phyloP scores from a whole-genome alignment of 345 rosid species.

The Kandelia obovata region DNA sequence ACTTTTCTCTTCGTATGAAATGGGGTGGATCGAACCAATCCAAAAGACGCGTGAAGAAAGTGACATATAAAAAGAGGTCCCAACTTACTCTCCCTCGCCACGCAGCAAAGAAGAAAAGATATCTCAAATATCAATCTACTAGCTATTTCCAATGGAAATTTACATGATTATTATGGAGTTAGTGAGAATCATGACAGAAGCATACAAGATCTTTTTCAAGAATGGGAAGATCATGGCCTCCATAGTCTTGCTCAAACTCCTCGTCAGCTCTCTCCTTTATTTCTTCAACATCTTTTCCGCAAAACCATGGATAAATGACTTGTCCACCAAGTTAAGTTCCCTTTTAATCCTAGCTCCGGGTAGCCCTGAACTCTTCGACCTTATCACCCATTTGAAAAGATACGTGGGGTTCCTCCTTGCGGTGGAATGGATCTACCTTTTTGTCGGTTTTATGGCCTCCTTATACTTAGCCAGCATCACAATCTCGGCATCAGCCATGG shows the following conservation, averaged over 20 bases:
- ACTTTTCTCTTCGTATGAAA: too few relatives aligned
- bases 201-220: conserved; percentile 35
- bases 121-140: not conserved
- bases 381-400: conserved; percentile 14
- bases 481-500: conserved; percentile 37
- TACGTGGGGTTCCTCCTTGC: conserved; percentile 22
- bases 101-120: not conserved
- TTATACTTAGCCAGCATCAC: conserved; percentile 25
- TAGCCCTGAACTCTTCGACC: conserved; percentile 21
- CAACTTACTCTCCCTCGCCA: not conserved
- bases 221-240: conserved; percentile 40
- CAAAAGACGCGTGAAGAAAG: too few relatives aligned
- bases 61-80: too few relatives aligned
- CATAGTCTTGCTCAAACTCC: conserved; percentile 28
- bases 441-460: conserved; percentile 13
- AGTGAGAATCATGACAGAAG: conserved; percentile 31
- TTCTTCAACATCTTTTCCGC: conserved; percentile 24
- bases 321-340: conserved; percentile 13
- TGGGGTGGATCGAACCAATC: too few relatives aligned
- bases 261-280: conserved; percentile 25
- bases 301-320: conserved; percentile 28
- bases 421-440: conserved; percentile 24
- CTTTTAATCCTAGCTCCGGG: conserved; percentile 28
- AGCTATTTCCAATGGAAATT: not conserved
- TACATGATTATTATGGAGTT: conserved; percentile 13